These are phyloP conservation scores for Cladorrhinum sp. DNA, from an alignment of 2,329 filamentous ascomycete species.

Conservation along the genomic window DNA sequence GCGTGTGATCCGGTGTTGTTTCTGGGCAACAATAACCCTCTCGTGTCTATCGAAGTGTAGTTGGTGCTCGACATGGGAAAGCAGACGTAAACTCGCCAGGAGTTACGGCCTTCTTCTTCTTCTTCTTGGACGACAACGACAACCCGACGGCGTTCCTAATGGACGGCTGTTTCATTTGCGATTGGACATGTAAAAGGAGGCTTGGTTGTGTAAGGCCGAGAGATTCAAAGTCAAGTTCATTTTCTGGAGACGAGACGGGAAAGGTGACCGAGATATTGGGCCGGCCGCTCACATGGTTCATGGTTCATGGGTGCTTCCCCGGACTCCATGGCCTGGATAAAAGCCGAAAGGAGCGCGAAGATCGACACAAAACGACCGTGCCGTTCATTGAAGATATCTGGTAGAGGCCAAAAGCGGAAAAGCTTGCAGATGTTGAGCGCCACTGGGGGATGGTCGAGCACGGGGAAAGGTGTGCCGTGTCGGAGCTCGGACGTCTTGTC, in stretches of 20 bases:
- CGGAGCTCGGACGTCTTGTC: constrained; percentile 13
- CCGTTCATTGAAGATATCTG: not conserved
- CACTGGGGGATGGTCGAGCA: not conserved
- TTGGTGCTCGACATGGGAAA: constrained; percentile 10
- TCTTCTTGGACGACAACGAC: constrained; percentile 9
- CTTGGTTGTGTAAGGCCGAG: not conserved
- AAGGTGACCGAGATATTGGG: constrained; percentile 13
- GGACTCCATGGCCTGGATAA: not conserved
- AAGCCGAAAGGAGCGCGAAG: constrained; percentile 4
- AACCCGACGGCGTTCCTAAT: constrained; percentile 1
- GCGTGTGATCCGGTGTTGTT: not conserved
- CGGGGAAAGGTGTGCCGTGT: constrained; percentile 6
- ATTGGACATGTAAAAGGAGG: not conserved
- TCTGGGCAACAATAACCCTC: not conserved
- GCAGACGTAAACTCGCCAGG: constrained; percentile 8
- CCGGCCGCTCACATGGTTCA: not conserved
- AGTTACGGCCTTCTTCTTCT: not conserved
- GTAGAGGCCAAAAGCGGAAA: not conserved
- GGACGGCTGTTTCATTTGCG: constrained; percentile 7
- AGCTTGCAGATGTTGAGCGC: not conserved
- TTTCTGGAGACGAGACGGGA: constrained; percentile 8
- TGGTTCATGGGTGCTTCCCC: constrained; percentile 17
- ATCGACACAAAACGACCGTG: constrained; percentile 11
- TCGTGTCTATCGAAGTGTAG: not conserved
- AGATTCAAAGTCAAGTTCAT: not conserved